A percentile compares a stretch with the other conserved stretches of the same genome.
phyloP scores from a whole-genome alignment of 179 eudicot species.

The Corrigiola litoralis region DNA sequence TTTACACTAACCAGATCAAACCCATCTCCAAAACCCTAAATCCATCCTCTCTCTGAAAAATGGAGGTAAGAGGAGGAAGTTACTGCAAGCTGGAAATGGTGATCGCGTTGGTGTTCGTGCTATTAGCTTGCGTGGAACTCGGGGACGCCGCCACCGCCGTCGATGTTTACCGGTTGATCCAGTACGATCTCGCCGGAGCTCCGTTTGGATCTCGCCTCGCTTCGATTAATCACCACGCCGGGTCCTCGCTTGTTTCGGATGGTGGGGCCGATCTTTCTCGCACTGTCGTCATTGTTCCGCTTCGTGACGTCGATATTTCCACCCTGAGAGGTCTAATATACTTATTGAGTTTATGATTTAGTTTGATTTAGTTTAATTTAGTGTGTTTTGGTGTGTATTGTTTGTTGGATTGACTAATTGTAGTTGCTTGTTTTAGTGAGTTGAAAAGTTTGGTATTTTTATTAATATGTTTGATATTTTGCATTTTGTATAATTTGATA shows the following conservation, averaged over 20 bases:
- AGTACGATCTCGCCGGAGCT: constrained; percentile 86
- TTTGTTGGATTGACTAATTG: background rate
- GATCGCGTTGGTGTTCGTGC: constrained; percentile 45
- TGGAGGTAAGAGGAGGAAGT: constrained; percentile 48
- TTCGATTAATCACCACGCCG: constrained; percentile 80
- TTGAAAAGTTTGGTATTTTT: background rate
- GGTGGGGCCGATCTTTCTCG: constrained; percentile 68
- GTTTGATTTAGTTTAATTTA: too few relatives aligned
- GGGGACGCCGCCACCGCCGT: constrained; percentile 93
- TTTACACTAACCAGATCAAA: background rate
- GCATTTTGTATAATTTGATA: background rate
- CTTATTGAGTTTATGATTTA: background rate
- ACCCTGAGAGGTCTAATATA: constrained; percentile 46
- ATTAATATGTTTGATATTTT: background rate
- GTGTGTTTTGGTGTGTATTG: background rate
- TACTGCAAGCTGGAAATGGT: constrained; percentile 26
- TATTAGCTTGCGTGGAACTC: constrained; percentile 75
- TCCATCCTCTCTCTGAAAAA: constrained; percentile 15
- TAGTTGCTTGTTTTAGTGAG: background rate
- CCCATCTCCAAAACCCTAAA: background rate
- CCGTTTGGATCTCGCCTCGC: constrained; percentile 93
- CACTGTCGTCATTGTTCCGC: constrained; percentile 69
- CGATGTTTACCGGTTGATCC: constrained; percentile 95
- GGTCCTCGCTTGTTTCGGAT: constrained; percentile 53
- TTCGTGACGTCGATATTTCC: constrained; percentile 62